Evolutionary conservation across 2,329 filamentous ascomycete genomes (phyloP).

Genomic region (Periconia macrospinosa): DNA sequence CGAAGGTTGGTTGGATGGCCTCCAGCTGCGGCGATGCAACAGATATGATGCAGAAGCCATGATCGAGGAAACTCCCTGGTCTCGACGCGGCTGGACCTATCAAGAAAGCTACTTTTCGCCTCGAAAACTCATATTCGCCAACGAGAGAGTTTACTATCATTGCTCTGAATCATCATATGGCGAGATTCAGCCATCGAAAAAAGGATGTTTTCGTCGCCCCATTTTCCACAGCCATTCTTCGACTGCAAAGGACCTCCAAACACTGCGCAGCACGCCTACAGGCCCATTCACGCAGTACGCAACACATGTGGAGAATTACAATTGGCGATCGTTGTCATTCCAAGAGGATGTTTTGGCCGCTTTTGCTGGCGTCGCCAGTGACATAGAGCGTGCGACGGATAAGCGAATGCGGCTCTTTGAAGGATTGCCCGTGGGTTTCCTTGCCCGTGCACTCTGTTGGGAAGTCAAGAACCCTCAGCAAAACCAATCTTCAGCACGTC

Average conservation of each 20-base stretch:
- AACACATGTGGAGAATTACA: background rate
- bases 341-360: background rate
- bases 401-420: background rate
- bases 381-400: background rate
- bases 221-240: conserved; percentile 1
- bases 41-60: background rate
- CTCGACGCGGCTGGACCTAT: background rate
- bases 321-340: background rate
- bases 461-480: background rate
- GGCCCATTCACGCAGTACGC: background rate
- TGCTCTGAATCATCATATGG: conserved; percentile 1
- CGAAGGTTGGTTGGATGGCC: background rate
- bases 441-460: conserved; percentile 1
- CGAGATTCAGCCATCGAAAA: background rate
- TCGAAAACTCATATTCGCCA: background rate
- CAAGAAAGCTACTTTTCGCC: background rate
- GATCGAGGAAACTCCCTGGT: background rate
- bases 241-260: background rate
- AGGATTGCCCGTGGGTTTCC: background rate
- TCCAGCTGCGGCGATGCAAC: background rate
- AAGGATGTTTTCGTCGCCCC: background rate
- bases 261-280: background rate
- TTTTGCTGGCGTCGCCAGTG: background rate
- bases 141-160: background rate
- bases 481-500: background rate